These are phyloP conservation scores for Lactuca sativa DNA, from an alignment of 129 eudicot genomes.

Conservation along the genomic window DNA sequence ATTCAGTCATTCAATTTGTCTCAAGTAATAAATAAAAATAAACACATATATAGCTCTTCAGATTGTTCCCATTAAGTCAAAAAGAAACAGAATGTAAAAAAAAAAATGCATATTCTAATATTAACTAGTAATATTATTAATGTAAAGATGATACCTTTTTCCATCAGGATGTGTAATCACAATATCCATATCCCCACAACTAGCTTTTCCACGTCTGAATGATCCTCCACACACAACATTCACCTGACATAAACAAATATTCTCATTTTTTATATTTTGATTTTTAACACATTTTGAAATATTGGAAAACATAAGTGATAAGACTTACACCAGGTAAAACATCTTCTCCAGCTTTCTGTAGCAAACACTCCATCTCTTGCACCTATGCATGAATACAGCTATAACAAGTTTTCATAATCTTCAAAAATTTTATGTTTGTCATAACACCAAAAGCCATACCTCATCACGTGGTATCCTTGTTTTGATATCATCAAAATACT, in stretches of 20 bases:
- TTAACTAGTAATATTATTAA: conserved; percentile 1
- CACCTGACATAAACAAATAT: conserved; percentile 36
- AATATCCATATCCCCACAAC: conserved; percentile 96
- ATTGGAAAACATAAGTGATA: neutral
- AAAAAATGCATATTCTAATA: neutral
- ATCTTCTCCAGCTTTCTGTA: conserved; percentile 72
- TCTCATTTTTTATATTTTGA: too few relatives aligned
- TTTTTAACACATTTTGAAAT: neutral
- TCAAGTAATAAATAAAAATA: too few relatives aligned
- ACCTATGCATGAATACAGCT: conserved; percentile 41
- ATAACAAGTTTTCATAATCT: neutral
- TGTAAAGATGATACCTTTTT: conserved; percentile 50
- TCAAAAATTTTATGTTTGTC: neutral
- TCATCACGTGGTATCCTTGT: conserved; percentile 91
- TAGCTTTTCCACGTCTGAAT: conserved; percentile 86
- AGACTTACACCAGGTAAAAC: conserved; percentile 79
- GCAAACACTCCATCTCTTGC: conserved; percentile 75
- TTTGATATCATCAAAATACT: conserved; percentile 81
- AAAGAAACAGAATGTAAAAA: neutral
- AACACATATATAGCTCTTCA: too few relatives aligned
- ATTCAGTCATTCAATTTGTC: too few relatives aligned
- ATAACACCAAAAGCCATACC: conserved; percentile 42
- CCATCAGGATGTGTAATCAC: conserved; percentile 95
- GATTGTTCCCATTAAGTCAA: neutral
- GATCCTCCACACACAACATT: conserved; percentile 89